phyloP scores from a whole-genome alignment of 768 basidiomycete species.

The Boletales sp. region DNA sequence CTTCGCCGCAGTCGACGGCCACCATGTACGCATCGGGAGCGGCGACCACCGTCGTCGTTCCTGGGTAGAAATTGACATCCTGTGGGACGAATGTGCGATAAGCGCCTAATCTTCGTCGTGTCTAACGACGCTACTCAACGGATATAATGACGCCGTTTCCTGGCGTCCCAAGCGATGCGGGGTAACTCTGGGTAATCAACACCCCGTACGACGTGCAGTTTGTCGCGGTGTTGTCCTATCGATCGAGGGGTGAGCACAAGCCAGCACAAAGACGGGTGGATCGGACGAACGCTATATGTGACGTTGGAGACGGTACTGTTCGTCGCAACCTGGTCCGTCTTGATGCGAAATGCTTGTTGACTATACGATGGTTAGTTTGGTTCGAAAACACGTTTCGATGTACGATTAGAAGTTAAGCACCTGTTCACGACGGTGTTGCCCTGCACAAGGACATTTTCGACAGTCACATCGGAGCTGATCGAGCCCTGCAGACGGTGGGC shows the following conservation, averaged over 20 bases:
- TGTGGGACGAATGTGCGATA: constrained; percentile 16
- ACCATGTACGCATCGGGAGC: constrained; percentile 40
- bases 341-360: constrained; percentile 56
- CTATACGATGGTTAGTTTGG: constrained; percentile 29
- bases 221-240: constrained; percentile 51
- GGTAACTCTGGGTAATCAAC: constrained; percentile 63
- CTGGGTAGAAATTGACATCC: constrained; percentile 47
- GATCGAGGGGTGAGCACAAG: neutral
- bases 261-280: neutral
- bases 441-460: constrained; percentile 45
- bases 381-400: too few species aligned
- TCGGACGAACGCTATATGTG: constrained; percentile 39
- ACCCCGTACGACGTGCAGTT: constrained; percentile 50
- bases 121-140: constrained; percentile 34
- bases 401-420: constrained; percentile 22
- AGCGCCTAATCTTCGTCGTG: neutral
- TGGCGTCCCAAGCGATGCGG: constrained; percentile 46
- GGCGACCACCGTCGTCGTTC: constrained; percentile 42
- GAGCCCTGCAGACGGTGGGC: constrained; percentile 42
- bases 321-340: constrained; percentile 45
- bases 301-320: constrained; percentile 47
- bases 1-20: constrained; percentile 54
- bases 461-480: constrained; percentile 42
- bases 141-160: constrained; percentile 56
- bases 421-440: constrained; percentile 56